A percentile compares a stretch with the other conserved stretches of the same genome.
Conservation (phyloP, 1,284 basidiomycete genomes). For the Malassezia dermatis region DNA sequence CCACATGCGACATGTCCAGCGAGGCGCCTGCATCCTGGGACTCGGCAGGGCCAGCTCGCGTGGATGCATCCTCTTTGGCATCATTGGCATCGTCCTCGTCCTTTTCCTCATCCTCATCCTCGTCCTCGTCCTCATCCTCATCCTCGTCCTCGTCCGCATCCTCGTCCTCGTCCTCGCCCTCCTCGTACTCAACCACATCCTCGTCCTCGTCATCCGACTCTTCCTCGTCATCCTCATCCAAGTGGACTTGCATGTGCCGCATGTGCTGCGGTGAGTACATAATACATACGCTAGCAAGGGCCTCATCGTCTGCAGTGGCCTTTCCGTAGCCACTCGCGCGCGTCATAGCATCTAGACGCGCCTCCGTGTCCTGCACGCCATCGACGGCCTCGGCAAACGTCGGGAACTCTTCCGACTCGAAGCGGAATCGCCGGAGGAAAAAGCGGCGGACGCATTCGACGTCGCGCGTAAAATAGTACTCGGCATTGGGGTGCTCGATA, state of each 20-base stretch:
- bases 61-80: constrained; percentile 55
- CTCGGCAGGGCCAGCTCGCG: background rate
- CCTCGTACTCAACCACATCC: constrained; percentile 6
- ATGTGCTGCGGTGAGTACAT: background rate
- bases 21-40: background rate
- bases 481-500: constrained; percentile 89
- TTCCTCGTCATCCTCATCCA: background rate
- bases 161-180: constrained; percentile 7
- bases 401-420: constrained; percentile 79
- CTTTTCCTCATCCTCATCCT: constrained; percentile 69
- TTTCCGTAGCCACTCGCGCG: constrained; percentile 38
- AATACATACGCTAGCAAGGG: constrained; percentile 27
- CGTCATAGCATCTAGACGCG: constrained; percentile 32
- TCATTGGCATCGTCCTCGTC: constrained; percentile 58
- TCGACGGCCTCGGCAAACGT: constrained; percentile 30
- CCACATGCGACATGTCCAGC: constrained; percentile 22
- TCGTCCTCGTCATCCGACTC: constrained; percentile 19
- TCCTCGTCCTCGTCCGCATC: constrained; percentile 15
- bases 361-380: background rate
- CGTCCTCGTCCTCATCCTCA: constrained; percentile 9
- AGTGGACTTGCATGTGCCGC: background rate
- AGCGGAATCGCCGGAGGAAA: constrained; percentile 82
- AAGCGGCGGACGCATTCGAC: constrained; percentile 91
- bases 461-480: constrained; percentile 98
- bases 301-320: constrained; percentile 23